Conservation (phyloP, 2,329 filamentous ascomycete genomes). For the Trichoderma atrobrunneum region DNA sequence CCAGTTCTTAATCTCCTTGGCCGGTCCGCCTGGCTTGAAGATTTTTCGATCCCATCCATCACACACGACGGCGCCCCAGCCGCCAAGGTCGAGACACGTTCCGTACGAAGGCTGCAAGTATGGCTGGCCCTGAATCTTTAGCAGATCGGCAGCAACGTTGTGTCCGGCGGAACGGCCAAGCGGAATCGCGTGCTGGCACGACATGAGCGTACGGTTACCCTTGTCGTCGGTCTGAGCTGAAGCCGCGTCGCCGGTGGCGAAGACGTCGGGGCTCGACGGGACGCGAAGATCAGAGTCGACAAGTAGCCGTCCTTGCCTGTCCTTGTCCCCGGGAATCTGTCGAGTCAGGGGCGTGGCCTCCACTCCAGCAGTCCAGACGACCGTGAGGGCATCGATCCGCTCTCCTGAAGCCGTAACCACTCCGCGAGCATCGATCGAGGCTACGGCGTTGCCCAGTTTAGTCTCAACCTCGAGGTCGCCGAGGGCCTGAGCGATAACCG, state of each 20-base stretch:
- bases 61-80: constrained; percentile 29
- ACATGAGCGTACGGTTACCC: constrained; percentile 35
- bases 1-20: constrained; percentile 33
- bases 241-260: constrained; percentile 36
- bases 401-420: constrained; percentile 32
- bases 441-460: constrained; percentile 30
- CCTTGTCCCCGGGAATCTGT: constrained; percentile 31
- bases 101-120: constrained; percentile 33
- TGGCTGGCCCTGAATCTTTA: constrained; percentile 23
- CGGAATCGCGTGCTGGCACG: constrained; percentile 37
- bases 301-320: constrained; percentile 29
- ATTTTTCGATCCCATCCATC: constrained; percentile 33
- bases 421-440: constrained; percentile 26
- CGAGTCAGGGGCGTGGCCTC: constrained; percentile 31
- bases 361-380: constrained; percentile 38
- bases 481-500: constrained; percentile 32
- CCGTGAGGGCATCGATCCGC: constrained; percentile 32
- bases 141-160: constrained; percentile 34
- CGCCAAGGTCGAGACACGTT: constrained; percentile 36
- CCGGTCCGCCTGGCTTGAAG: constrained; percentile 27
- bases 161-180: constrained; percentile 35
- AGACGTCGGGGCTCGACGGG: constrained; percentile 24
- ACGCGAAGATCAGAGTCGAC: constrained; percentile 33
- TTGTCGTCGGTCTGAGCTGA: constrained; percentile 25
- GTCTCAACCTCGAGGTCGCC: constrained; percentile 29